These are phyloP conservation scores for Globisporangium orthogonon DNA, from an alignment of 352 stramenopile species.

Conservation along the genomic window DNA sequence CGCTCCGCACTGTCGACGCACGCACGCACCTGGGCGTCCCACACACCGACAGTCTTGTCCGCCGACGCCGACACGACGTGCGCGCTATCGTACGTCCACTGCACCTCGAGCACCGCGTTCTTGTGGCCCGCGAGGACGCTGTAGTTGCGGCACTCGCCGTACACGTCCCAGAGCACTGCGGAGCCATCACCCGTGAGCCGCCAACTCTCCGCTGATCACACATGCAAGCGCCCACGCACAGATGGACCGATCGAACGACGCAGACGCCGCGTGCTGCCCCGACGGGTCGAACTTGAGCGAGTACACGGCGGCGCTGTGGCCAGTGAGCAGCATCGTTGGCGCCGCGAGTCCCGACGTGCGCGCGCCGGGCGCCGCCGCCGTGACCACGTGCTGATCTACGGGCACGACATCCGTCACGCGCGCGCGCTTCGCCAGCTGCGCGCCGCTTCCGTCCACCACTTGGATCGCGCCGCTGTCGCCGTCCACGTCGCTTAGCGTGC, in stretches of 20 bases:
- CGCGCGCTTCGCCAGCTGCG: slow-evolving; percentile 57
- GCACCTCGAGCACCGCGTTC: slow-evolving; percentile 92
- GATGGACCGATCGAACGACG: slow-evolving; percentile 70
- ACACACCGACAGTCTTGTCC: slow-evolving; percentile 89
- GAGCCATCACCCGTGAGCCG: background rate
- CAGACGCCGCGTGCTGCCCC: slow-evolving; percentile 62
- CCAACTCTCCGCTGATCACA: background rate
- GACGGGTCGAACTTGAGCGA: slow-evolving; percentile 77
- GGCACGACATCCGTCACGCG: slow-evolving; percentile 68
- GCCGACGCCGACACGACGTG: slow-evolving; percentile 88
- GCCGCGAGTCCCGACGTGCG: slow-evolving; percentile 60
- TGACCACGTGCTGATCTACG: slow-evolving; percentile 55
- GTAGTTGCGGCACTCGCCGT: slow-evolving; percentile 91
- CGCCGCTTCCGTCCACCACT: slow-evolving; percentile 8
- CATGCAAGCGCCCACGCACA: slow-evolving; percentile 18
- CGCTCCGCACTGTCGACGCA: too few relatives aligned
- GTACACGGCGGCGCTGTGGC: slow-evolving; percentile 67
- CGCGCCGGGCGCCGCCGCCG: slow-evolving; percentile 37
- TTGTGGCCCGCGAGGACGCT: slow-evolving; percentile 93
- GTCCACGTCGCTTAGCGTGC: slow-evolving; percentile 13
- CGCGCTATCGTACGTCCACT: slow-evolving; percentile 88
- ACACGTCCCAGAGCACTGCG: slow-evolving; percentile 87
- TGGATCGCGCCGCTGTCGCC: background rate
- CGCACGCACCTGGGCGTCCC: slow-evolving; percentile 52
- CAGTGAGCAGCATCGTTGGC: slow-evolving; percentile 76